Evolutionary conservation across 2,329 filamentous ascomycete species (phyloP).

Genomic region (Grosmannia clavigera): DNA sequence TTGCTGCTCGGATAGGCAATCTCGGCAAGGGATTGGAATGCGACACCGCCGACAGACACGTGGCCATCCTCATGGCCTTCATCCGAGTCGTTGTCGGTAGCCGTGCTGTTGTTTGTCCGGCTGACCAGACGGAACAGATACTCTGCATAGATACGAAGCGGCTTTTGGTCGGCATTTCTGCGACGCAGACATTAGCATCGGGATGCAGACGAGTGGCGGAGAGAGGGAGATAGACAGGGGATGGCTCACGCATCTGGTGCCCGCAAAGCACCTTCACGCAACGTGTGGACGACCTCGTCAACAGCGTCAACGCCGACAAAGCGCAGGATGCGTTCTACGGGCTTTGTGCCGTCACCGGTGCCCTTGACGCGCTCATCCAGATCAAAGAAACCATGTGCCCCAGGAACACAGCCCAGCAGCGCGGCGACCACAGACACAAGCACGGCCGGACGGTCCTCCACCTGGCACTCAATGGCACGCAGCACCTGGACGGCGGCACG

Average conservation of each 20-base stretch:
- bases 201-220: constrained; percentile 6
- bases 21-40: constrained; percentile 39
- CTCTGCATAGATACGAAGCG: constrained; percentile 37
- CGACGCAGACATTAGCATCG: constrained; percentile 17
- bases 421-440: constrained; percentile 50
- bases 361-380: constrained; percentile 73
- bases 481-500: constrained; percentile 64
- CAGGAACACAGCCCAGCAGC: constrained; percentile 41
- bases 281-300: constrained; percentile 34
- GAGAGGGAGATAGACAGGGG: not conserved
- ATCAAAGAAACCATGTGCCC: constrained; percentile 55
- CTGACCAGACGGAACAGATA: constrained; percentile 42
- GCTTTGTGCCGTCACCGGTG: constrained; percentile 45
- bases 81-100: constrained; percentile 14
- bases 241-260: constrained; percentile 20
- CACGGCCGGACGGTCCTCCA: constrained; percentile 46
- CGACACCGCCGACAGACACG: constrained; percentile 26
- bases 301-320: constrained; percentile 45
- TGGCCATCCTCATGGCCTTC: constrained; percentile 16
- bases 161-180: constrained; percentile 25
- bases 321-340: constrained; percentile 61
- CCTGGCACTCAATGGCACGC: constrained; percentile 55
- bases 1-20: constrained; percentile 34
- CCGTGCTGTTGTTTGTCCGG: constrained; percentile 18
- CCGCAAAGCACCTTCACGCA: constrained; percentile 25